These are phyloP conservation scores for Symbiodinium natans DNA, from an alignment of 73 alveolate genomes.

Conservation along the genomic window DNA sequence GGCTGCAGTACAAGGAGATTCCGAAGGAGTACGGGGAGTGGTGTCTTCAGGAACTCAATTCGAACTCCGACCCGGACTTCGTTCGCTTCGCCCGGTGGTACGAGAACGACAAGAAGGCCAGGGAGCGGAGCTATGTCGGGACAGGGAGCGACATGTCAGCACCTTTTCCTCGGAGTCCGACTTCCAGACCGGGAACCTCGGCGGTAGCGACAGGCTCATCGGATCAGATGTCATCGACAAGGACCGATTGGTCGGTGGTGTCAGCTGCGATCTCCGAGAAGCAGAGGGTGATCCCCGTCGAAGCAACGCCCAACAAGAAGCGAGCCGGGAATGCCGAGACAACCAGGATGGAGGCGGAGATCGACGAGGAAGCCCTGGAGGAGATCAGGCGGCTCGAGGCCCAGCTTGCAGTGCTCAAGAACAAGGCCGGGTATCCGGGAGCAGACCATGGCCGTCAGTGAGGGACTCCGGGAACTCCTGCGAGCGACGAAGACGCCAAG, in stretches of 20 bases:
- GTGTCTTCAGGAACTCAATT: background rate
- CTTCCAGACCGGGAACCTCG: background rate
- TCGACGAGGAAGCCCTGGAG: too few relatives aligned
- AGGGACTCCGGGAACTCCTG: background rate
- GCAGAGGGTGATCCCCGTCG: background rate
- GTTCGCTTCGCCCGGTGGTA: background rate
- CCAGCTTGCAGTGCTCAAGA: too few relatives aligned
- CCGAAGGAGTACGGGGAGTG: background rate
- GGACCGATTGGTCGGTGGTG: too few relatives aligned
- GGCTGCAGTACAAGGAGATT: background rate
- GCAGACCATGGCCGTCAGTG: too few relatives aligned
- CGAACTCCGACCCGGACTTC: background rate
- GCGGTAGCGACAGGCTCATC: background rate
- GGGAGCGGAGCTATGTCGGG: background rate
- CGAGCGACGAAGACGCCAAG: background rate
- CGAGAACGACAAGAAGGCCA: background rate
- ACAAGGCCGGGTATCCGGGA: background rate
- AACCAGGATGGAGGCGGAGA: background rate
- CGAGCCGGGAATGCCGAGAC: background rate
- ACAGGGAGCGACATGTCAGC: background rate
- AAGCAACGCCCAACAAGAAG: background rate
- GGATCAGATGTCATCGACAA: background rate
- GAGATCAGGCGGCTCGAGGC: too few relatives aligned
- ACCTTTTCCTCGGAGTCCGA: background rate
- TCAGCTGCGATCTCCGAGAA: too few relatives aligned